Conservation (phyloP, 352 stramenopile genomes). For the Pythium plurisporium region DNA sequence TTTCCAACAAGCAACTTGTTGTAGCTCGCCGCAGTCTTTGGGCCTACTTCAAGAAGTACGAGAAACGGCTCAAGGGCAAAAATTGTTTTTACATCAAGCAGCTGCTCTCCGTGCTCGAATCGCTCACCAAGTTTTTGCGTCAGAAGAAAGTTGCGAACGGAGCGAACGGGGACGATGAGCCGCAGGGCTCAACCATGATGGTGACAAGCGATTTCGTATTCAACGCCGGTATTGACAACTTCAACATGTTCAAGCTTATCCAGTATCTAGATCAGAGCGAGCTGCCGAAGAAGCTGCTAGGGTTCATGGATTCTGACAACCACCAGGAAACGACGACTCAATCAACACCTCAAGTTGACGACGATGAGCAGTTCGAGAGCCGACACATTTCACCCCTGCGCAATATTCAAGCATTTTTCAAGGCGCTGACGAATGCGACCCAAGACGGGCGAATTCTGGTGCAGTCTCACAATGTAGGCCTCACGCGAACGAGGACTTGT, state of each 20-base stretch:
- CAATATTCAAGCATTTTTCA: slow-evolving; percentile 70
- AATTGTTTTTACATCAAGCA: slow-evolving; percentile 91
- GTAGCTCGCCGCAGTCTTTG: slow-evolving; percentile 70
- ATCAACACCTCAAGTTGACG: slow-evolving; percentile 8
- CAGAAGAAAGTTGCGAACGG: slow-evolving; percentile 5
- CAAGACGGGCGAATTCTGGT: slow-evolving; percentile 71
- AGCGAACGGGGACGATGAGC: slow-evolving; percentile 7
- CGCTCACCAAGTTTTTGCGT: slow-evolving; percentile 74
- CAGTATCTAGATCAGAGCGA: slow-evolving; percentile 76
- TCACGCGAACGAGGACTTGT: neutral
- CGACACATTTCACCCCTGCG: slow-evolving; percentile 79
- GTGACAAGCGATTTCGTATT: slow-evolving; percentile 87
- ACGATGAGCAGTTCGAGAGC: slow-evolving; percentile 55
- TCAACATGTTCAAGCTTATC: slow-evolving; percentile 89
- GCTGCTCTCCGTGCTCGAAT: slow-evolving; percentile 69
- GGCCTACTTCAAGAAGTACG: slow-evolving; percentile 86
- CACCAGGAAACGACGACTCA: neutral
- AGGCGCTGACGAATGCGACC: slow-evolving; percentile 64
- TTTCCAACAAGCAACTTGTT: slow-evolving; percentile 73
- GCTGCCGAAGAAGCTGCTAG: slow-evolving; percentile 80
- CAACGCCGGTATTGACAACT: slow-evolving; percentile 71
- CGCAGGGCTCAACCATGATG: slow-evolving; percentile 53
- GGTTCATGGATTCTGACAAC: slow-evolving; percentile 56
- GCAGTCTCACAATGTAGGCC: slow-evolving; percentile 48
- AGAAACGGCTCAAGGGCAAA: slow-evolving; percentile 82